A percentile compares a stretch with the other conserved stretches of the same genome.
These are phyloP conservation scores for Excoecaria agallocha DNA, from an alignment of 345 rosid species.

Conservation along the genomic window DNA sequence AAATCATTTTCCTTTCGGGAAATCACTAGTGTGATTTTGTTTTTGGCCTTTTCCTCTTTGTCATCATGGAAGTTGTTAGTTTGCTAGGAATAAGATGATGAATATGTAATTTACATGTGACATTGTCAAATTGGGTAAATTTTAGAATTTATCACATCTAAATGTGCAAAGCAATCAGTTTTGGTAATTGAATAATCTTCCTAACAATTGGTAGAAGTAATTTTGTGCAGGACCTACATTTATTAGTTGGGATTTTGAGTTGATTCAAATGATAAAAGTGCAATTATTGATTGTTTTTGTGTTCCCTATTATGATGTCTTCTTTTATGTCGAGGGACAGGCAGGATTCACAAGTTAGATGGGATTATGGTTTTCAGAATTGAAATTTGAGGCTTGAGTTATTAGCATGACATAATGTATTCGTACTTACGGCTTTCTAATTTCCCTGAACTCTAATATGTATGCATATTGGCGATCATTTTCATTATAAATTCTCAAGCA, in stretches of 20 bases:
- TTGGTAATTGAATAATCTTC: neutral
- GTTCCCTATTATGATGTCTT: neutral
- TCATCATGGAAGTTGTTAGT: neutral
- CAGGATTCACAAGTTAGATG: neutral
- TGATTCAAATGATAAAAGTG: neutral
- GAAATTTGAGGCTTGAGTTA: neutral
- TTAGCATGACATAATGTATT: neutral
- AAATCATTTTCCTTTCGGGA: neutral
- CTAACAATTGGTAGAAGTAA: neutral
- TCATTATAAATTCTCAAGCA: slow-evolving; percentile 12
- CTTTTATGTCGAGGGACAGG: neutral
- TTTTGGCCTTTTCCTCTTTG: neutral
- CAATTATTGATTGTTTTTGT: neutral
- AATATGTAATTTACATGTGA: neutral
- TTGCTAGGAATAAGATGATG: neutral
- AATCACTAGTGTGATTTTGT: neutral
- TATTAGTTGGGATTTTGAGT: neutral
- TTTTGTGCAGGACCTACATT: neutral
- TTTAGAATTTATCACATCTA: neutral
- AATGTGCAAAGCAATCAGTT: neutral
- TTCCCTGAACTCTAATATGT: neutral
- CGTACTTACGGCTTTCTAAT: neutral
- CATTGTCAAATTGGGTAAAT: neutral
- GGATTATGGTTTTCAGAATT: neutral
- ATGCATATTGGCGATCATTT: neutral